A percentile compares a stretch with the other conserved stretches of the same genome.
These are phyloP conservation scores for Lenwebbia sp. DNA, from an alignment of 345 rosid genomes.

Conservation along the genomic window DNA sequence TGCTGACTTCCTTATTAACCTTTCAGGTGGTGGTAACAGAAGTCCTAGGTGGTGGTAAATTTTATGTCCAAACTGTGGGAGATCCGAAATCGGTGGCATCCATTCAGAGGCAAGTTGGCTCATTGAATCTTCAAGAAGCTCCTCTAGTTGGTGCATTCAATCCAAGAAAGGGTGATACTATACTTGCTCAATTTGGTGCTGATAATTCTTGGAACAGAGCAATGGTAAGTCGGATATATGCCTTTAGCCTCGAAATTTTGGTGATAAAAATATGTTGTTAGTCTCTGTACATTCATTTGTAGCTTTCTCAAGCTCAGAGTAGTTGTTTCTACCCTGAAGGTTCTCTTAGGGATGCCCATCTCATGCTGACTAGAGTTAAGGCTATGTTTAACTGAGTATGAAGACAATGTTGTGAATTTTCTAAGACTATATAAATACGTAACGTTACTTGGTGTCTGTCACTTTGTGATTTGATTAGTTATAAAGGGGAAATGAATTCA, in stretches of 20 bases:
- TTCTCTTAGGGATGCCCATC: background rate
- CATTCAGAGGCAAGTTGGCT: constrained; percentile 69
- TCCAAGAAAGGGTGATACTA: constrained; percentile 83
- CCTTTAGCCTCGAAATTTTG: background rate
- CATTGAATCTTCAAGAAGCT: constrained; percentile 61
- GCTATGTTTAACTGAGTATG: background rate
- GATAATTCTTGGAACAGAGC: constrained; percentile 99
- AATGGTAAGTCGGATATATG: constrained; percentile 42
- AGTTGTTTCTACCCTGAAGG: background rate
- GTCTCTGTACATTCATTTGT: background rate
- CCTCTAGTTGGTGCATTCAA: constrained; percentile 79
- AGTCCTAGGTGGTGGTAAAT: constrained; percentile 80
- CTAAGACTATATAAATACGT: background rate
- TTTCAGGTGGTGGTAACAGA: constrained; percentile 86
- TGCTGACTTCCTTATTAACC: background rate
- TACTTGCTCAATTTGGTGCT: constrained; percentile 90
- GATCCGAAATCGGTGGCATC: constrained; percentile 78
- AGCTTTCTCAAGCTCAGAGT: background rate
- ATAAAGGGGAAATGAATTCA: background rate
- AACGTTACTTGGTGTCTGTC: background rate
- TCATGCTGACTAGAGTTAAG: background rate
- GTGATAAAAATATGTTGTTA: background rate
- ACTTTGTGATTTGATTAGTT: background rate
- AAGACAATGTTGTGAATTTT: background rate
- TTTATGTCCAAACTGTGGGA: constrained; percentile 78